phyloP scores from a whole-genome alignment of 495 filamentous ascomycete species.

The Corynascus novoguineensis region DNA sequence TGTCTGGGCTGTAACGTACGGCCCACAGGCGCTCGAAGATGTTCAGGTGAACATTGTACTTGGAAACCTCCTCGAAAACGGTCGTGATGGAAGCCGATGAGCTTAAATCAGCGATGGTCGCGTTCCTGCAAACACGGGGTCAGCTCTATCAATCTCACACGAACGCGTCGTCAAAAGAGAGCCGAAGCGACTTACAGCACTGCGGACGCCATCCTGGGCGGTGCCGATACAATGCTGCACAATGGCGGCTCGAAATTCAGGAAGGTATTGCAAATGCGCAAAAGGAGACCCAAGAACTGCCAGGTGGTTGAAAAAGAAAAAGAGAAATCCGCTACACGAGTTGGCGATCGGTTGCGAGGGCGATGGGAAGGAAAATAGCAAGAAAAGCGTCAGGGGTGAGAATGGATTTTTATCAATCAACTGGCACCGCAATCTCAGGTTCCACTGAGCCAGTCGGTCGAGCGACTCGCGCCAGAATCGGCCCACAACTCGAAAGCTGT shows the following conservation, averaged over 20 bases:
- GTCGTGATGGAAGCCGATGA: constrained; percentile 63
- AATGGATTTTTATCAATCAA: constrained; percentile 22
- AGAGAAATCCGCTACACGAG: constrained; percentile 13
- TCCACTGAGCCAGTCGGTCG: constrained; percentile 16
- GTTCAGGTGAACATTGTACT: constrained; percentile 84
- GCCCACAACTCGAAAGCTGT: constrained; percentile 24
- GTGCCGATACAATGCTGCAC: not conserved
- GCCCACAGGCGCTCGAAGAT: constrained; percentile 81
- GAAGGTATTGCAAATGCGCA: not conserved
- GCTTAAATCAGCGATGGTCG: constrained; percentile 46
- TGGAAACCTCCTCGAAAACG: constrained; percentile 80
- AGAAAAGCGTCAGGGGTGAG: constrained; percentile 17
- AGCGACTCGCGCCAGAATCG: constrained; percentile 31
- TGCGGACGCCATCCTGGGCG: constrained; percentile 35
- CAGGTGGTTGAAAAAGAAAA: constrained; percentile 4
- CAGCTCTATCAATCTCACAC: constrained; percentile 12
- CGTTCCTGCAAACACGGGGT: constrained; percentile 26
- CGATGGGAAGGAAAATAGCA: constrained; percentile 11
- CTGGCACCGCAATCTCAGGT: constrained; percentile 5
- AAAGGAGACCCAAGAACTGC: not conserved
- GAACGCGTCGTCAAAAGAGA: not conserved
- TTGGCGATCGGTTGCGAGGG: constrained; percentile 14
- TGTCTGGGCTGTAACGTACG: constrained; percentile 46
- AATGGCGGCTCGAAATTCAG: not conserved
- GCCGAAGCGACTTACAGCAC: constrained; percentile 30